Conservation (phyloP, 371 early-diverging fungal species). For the Lichtheimia hyalospora region DNA sequence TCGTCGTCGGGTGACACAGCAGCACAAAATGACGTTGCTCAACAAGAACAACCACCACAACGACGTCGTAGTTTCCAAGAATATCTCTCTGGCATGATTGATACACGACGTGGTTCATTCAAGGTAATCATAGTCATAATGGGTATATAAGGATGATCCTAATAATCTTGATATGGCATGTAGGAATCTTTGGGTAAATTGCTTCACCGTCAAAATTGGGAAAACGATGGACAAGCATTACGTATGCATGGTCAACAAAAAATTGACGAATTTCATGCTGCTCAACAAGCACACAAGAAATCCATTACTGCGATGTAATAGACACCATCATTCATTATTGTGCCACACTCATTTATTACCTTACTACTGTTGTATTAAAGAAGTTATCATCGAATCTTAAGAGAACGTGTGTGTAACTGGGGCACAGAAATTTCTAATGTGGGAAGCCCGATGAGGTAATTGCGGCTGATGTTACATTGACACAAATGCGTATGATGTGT, state of each 20-base stretch:
- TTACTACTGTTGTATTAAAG: too few species aligned
- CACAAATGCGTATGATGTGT: too few species aligned
- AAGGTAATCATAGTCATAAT: too few species aligned
- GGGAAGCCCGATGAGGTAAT: too few species aligned
- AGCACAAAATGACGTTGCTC: too few species aligned
- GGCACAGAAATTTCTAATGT: too few species aligned
- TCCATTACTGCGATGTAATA: background rate
- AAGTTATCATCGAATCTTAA: too few species aligned
- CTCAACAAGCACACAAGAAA: background rate
- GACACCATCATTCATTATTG: background rate
- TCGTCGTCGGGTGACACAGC: too few species aligned
- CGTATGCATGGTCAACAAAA: background rate
- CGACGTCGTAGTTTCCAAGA: slow-evolving; percentile 2
- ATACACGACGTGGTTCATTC: slow-evolving; percentile 5
- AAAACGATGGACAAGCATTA: slow-evolving; percentile 1
- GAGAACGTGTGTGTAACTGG: background rate
- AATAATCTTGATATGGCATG: too few species aligned
- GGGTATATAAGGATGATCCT: too few species aligned
- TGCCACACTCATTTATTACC: too few species aligned
- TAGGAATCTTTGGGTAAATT: slow-evolving; percentile 6
- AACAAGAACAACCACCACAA: background rate
- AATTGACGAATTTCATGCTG: background rate
- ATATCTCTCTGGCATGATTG: slow-evolving; percentile 7
- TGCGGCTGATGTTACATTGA: too few species aligned
- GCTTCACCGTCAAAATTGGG: background rate